phyloP scores from a whole-genome alignment of 2,329 filamentous ascomycete species.

The Incumbomyces delicatus region DNA sequence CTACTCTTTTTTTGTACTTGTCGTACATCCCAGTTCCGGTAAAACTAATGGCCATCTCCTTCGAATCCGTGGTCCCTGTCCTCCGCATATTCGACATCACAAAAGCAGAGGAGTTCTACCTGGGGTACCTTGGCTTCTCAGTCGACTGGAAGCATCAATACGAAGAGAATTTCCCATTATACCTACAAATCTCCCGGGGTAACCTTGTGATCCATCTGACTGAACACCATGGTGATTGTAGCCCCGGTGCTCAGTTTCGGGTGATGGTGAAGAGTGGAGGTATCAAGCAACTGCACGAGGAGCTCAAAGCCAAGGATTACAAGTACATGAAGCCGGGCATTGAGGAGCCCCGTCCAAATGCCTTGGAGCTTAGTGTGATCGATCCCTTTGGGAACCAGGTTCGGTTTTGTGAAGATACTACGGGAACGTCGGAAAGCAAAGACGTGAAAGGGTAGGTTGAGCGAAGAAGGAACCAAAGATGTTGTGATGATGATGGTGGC shows the following conservation, averaged over 20 bases:
- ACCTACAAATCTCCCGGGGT: slow-evolving; percentile 1
- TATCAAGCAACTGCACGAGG: not conserved
- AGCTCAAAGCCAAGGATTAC: not conserved
- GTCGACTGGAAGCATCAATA: slow-evolving; percentile 5
- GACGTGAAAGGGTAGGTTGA: too few species aligned
- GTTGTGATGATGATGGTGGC: too few species aligned
- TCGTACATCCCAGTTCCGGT: too few species aligned
- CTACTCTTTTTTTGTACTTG: too few species aligned
- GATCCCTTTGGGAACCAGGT: slow-evolving; percentile 4
- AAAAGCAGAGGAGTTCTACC: slow-evolving; percentile 6
- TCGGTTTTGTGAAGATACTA: not conserved
- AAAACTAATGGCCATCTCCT: slow-evolving; percentile 6
- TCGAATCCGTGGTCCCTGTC: not conserved
- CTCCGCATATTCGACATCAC: slow-evolving; percentile 5
- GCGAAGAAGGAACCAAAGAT: too few species aligned
- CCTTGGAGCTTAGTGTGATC: not conserved
- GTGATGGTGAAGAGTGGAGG: not conserved
- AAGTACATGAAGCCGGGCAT: slow-evolving; percentile 2
- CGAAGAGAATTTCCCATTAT: not conserved
- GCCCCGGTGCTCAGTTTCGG: not conserved
- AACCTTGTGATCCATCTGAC: not conserved
- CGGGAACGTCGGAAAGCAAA: not conserved
- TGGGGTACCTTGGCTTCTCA: not conserved
- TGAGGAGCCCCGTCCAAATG: not conserved
- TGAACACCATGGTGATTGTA: slow-evolving; percentile 4